Base-by-base conservation (phyloP, 2,329 filamentous ascomycete species). In the Fusarium veterinarium region DNA sequence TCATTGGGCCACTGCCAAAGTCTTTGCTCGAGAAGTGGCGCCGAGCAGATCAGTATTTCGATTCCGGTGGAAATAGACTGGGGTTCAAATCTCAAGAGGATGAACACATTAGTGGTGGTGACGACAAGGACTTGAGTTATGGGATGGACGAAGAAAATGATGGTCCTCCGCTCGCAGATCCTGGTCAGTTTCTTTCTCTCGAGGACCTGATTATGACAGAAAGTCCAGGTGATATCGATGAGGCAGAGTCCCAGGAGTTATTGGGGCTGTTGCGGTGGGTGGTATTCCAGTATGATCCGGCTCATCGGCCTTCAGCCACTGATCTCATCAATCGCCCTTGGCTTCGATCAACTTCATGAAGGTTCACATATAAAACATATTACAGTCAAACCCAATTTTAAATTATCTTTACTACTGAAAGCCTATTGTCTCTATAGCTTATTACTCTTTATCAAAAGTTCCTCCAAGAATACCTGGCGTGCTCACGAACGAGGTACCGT, bases 401-500 rank as follows among this genome's bases (percentile, higher is more conserved):
- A 3, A 17, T 28, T 40, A 17, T 13, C 1, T 10, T 3, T 7
- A 8, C 13, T 17, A 28, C 4, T n/a, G 0, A 35, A 0, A 38
- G 19, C 3, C 9, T 10, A 1, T 38, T 3, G 1, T 6, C 0
- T 20, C 19, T 19, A 6, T 7, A 33, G 11, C 8, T 2, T 5
- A 13, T 17, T 10, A 40, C 23, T 53, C 3, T 3, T 46, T 33
- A 1, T 59, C 17, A 0, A 65, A 66, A 0, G 38, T 56, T 2
- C 66, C 66, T 25, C 66, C 66, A 8, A 69, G 20, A 3, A 69
- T 69, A 0, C 45, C 66, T 0, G 58, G 64, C 0, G 66, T 69
- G 30, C 65, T 69, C 1, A 8, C 12, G 6, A 74, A 71, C 0
- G 67, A 74, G 1, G 71, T 74, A 4, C 71, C 71, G 1, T 74